Evolutionary conservation across 169 alveolate species (phyloP).

Genomic region (Eimeria tenella): DNA sequence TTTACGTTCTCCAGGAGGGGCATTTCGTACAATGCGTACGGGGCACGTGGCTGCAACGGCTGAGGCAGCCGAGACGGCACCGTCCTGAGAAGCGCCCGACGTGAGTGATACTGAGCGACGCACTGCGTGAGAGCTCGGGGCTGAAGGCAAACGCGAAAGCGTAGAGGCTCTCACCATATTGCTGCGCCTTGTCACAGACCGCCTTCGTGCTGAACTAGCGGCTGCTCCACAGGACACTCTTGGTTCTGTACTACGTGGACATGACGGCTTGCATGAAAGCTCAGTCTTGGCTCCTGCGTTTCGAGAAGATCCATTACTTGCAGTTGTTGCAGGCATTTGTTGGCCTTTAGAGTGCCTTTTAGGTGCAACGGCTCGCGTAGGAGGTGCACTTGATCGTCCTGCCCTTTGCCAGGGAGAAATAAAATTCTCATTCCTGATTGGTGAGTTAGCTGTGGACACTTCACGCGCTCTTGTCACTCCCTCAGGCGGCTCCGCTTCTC

Average conservation of each 20-base stretch:
- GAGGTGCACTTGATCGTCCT: conserved; percentile 13
- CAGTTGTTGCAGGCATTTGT: background rate
- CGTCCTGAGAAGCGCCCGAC: conserved; percentile 56
- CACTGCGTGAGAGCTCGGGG: background rate
- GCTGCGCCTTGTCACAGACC: conserved; percentile 37
- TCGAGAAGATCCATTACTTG: background rate
- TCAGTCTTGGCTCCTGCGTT: background rate
- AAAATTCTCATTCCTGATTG: conserved; percentile 2
- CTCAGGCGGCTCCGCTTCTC: background rate
- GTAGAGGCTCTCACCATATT: background rate
- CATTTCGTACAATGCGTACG: background rate
- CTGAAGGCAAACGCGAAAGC: background rate
- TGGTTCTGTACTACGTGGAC: conserved; percentile 15
- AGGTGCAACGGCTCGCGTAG: background rate
- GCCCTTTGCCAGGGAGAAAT: conserved; percentile 11
- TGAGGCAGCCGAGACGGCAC: background rate
- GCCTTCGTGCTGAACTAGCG: conserved; percentile 32
- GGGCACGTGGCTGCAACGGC: conserved; percentile 12
- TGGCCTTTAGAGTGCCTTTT: conserved; percentile 32
- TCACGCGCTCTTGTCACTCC: conserved; percentile 19
- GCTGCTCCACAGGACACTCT: conserved; percentile 2
- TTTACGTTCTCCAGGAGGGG: background rate
- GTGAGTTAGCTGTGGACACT: conserved; percentile 6
- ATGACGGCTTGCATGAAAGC: background rate
- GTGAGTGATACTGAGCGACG: background rate